phyloP scores from a whole-genome alignment of 805 yeast genomes.

The Starmerella apis region DNA sequence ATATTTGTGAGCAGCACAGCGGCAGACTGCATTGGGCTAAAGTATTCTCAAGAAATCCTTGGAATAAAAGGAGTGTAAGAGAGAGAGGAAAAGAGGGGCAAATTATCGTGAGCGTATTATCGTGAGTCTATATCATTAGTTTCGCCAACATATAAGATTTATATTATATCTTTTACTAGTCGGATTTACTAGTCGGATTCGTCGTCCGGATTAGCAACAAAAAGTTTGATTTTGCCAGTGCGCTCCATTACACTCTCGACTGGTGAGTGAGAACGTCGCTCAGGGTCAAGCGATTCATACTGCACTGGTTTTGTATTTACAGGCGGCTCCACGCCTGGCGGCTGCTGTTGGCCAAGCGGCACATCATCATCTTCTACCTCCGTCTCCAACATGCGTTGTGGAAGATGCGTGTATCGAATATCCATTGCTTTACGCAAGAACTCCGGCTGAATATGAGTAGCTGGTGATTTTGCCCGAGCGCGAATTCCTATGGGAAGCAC shows the following conservation, averaged over 20 bases:
- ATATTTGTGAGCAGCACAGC: constrained; percentile 59
- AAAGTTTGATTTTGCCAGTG: constrained; percentile 30
- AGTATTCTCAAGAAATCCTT: constrained; percentile 62
- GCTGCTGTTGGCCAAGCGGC: constrained; percentile 4
- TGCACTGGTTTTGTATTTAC: background rate
- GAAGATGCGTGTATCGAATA: constrained; percentile 32
- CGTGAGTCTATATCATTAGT: background rate
- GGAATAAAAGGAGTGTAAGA: no score
- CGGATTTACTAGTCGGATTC: constrained; percentile 7
- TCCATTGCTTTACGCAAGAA: constrained; percentile 32
- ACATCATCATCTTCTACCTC: constrained; percentile 60
- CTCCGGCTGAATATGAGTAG: constrained; percentile 26
- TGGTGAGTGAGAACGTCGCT: constrained; percentile 21
- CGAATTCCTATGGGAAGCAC: constrained; percentile 25
- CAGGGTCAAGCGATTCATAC: constrained; percentile 2
- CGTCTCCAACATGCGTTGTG: constrained; percentile 59
- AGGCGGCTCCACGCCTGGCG: constrained; percentile 4
- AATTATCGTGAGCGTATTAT: no score
- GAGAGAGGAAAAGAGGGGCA: no score
- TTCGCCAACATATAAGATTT: background rate
- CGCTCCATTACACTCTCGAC: constrained; percentile 30
- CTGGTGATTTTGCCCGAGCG: constrained; percentile 12
- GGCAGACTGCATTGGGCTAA: constrained; percentile 99
- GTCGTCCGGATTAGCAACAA: constrained; percentile 35
- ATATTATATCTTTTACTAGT: no score